These are phyloP conservation scores for Penicillium palitans DNA, from an alignment of 2,329 filamentous ascomycete genomes.

Conservation along the genomic window DNA sequence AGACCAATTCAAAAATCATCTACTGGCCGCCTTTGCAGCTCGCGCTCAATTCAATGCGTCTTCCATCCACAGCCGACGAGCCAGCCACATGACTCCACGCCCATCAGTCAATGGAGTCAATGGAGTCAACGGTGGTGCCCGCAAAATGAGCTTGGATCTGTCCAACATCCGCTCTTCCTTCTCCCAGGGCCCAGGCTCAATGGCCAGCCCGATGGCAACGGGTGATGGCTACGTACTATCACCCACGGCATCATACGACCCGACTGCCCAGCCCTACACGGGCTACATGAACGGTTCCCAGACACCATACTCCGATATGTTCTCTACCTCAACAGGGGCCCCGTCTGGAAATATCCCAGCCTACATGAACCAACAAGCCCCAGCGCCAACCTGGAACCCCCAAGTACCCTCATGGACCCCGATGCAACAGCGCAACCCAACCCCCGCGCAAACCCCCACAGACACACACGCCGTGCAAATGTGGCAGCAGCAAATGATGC, in stretches of 20 bases:
- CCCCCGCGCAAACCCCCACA: constrained; percentile 23
- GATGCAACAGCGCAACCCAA: constrained; percentile 28
- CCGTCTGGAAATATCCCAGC: constrained; percentile 28
- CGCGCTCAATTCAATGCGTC: constrained; percentile 17
- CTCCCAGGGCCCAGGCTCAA: constrained; percentile 23
- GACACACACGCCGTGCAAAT: constrained; percentile 26
- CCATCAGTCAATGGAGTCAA: constrained; percentile 30
- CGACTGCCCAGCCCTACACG: constrained; percentile 27
- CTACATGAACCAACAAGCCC: constrained; percentile 28
- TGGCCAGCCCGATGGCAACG: constrained; percentile 31
- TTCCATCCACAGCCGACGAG: constrained; percentile 31
- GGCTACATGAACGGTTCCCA: constrained; percentile 21
- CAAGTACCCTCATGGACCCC: constrained; percentile 19
- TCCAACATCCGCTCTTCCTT: constrained; percentile 32
- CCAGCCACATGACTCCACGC: constrained; percentile 28
- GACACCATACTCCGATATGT: constrained; percentile 24
- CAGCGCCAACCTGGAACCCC: constrained; percentile 16
- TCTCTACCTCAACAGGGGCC: constrained; percentile 15
- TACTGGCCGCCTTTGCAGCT: constrained; percentile 38
- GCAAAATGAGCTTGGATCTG: constrained; percentile 41
- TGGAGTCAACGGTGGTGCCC: constrained; percentile 26
- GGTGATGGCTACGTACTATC: constrained; percentile 29
- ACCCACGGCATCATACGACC: constrained; percentile 26
- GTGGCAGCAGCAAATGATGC: constrained; percentile 32
- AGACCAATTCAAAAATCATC: constrained; percentile 39